Base-by-base conservation (phyloP, 306 rosid species). In the Medicago arabica region DNA sequence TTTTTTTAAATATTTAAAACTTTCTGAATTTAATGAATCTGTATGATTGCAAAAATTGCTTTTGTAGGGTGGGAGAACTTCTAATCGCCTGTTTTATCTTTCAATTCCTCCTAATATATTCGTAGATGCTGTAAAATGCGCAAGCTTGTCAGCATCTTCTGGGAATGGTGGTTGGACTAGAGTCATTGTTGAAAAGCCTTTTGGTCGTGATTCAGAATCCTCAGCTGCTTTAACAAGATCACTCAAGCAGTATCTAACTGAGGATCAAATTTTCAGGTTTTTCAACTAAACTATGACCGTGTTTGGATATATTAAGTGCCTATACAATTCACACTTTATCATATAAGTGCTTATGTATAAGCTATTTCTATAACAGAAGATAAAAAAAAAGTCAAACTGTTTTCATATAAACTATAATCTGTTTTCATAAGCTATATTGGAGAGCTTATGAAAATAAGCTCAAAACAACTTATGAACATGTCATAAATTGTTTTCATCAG, bases 141-240 rank as follows among this genome's bases (percentile, higher is more conserved):
- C 96, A 51, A 93, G 98, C 89, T 72, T 38, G 60, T 83, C 96
- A 11, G 88, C 98, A 50, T 93, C 98, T 68, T 87, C 98, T 16
- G 76, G 86, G 66, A 85, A 87, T 81, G 98, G 98, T 77, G 98
- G 98, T 73, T 93, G 98, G 98, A 93, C 96, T 39, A 89, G 98
- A 79, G 98, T 93, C 85, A 93, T 93, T 84, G 98, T 93, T 50
- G 98, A 93, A 84, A 93, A 93, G 80, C 98, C 98, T 64, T 93
- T 93, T 79, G 98, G 98, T 47, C 96, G 95, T 36, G 96, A 90
- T 89, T 90, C 98, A 55, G 95, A 86, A 46, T 93, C 98, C 75
- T 93, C 98, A 58, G 98, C 98, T 62, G 89, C 98, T 77, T 88
- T 93, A 85, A 93, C 98, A 49, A 89, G 66, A 73, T 80, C 93